These are phyloP conservation scores for Saturnispora saitoi DNA, from an alignment of 805 yeast species.

Conservation along the genomic window DNA sequence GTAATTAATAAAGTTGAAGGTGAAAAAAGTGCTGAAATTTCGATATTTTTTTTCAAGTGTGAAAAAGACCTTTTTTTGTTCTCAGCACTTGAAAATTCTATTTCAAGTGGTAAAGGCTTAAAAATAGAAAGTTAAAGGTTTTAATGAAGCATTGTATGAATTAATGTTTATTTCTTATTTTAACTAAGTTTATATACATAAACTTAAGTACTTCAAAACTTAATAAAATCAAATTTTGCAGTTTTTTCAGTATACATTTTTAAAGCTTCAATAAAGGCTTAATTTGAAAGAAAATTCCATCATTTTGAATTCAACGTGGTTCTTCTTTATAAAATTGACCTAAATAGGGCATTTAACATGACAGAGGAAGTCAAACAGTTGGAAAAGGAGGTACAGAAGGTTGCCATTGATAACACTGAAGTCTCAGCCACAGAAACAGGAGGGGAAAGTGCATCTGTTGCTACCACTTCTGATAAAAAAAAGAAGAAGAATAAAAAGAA, in stretches of 20 bases:
- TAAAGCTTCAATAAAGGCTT: background rate
- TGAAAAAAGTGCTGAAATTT: background rate
- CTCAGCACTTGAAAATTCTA: background rate
- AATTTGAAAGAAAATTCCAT: background rate
- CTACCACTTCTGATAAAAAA: background rate
- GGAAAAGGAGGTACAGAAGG: background rate
- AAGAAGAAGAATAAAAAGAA: constrained; percentile 47
- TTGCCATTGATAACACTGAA: background rate
- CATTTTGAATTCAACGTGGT: background rate
- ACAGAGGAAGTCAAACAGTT: background rate
- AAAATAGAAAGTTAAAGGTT: too few relatives aligned
- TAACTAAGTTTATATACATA: too few relatives aligned
- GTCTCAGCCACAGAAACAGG: background rate
- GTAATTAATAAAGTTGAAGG: too few relatives aligned
- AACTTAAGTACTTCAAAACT: too few relatives aligned
- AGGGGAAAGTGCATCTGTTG: background rate
- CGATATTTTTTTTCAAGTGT: background rate
- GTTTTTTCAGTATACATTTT: background rate
- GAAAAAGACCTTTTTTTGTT: background rate
- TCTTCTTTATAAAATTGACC: background rate
- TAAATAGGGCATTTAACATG: background rate
- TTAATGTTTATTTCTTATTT: too few relatives aligned
- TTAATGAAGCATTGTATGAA: too few relatives aligned
- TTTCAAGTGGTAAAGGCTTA: too few relatives aligned
- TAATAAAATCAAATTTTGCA: too few relatives aligned